These are phyloP conservation scores for Coix lacrymajobi DNA, from an alignment of 176 grass and related monocot genomes.

Conservation along the genomic window DNA sequence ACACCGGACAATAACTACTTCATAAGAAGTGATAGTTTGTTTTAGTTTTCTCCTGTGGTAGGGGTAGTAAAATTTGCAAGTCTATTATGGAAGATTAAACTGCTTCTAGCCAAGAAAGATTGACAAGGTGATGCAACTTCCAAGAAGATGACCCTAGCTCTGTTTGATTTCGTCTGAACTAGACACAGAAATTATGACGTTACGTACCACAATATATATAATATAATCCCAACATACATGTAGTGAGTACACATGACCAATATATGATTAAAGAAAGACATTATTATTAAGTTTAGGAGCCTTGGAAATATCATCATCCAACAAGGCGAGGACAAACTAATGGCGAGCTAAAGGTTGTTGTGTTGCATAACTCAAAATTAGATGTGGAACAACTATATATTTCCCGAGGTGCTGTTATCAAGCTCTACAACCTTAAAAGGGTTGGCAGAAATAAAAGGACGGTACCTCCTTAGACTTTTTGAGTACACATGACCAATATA, in stretches of 20 bases:
- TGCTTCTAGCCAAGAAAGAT: background rate
- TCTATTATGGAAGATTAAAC: background rate
- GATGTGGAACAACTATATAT: background rate
- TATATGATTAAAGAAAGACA: background rate
- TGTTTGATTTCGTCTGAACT: background rate
- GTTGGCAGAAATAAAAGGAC: background rate
- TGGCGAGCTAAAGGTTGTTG: background rate
- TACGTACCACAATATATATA: background rate
- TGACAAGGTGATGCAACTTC: background rate
- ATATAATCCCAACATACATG: background rate
- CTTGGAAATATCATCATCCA: background rate
- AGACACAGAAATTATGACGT: background rate
- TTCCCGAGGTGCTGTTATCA: background rate
- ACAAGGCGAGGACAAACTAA: background rate
- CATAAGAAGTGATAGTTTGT: background rate
- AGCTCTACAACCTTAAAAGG: constrained; percentile 1
- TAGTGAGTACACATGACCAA: background rate
- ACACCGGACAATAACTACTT: background rate
- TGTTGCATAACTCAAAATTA: background rate
- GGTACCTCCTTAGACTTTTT: background rate
- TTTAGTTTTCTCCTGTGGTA: background rate
- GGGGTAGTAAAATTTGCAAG: background rate
- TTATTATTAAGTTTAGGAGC: background rate
- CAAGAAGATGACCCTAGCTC: background rate
- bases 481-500: background rate